These are phyloP conservation scores for Casuarina equisetifolia DNA, from an alignment of 306 rosid species.

Conservation along the genomic window DNA sequence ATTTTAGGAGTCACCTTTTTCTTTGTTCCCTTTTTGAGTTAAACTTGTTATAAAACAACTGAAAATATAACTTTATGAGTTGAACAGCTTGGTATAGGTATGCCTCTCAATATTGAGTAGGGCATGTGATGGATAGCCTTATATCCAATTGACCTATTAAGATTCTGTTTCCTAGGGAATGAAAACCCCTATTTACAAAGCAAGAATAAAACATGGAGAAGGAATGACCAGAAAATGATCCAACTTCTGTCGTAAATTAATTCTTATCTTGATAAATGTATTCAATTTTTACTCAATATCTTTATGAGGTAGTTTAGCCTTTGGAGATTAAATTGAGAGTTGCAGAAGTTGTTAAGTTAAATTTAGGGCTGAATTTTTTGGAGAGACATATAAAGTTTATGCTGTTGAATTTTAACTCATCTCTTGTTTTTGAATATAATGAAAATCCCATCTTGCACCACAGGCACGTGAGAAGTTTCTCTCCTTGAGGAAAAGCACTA, in stretches of 20 bases:
- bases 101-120: slow-evolving; percentile 13
- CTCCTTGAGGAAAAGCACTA: slow-evolving; percentile 77
- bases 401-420: slow-evolving; percentile 20
- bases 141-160: neutral
- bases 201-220: neutral
- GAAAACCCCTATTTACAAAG: neutral
- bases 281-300: neutral
- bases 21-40: neutral
- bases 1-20: slow-evolving; percentile 9
- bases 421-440: slow-evolving; percentile 19
- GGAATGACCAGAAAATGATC: neutral
- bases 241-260: neutral
- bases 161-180: neutral
- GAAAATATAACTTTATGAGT: slow-evolving; percentile 9
- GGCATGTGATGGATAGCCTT: neutral
- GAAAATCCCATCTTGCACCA: slow-evolving; percentile 33
- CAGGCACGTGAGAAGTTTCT: slow-evolving; percentile 88
- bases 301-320: neutral
- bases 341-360: slow-evolving; percentile 17
- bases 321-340: slow-evolving; percentile 20
- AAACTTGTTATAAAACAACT: slow-evolving; percentile 4
- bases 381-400: slow-evolving; percentile 11
- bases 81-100: slow-evolving; percentile 5
- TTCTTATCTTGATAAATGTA: slow-evolving; percentile 7
- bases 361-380: neutral